Percentiles rank a stretch among this genome's conserved stretches.
phyloP scores from a whole-genome alignment of 2,329 filamentous ascomycete genomes.

The Mariannaea sp. region DNA sequence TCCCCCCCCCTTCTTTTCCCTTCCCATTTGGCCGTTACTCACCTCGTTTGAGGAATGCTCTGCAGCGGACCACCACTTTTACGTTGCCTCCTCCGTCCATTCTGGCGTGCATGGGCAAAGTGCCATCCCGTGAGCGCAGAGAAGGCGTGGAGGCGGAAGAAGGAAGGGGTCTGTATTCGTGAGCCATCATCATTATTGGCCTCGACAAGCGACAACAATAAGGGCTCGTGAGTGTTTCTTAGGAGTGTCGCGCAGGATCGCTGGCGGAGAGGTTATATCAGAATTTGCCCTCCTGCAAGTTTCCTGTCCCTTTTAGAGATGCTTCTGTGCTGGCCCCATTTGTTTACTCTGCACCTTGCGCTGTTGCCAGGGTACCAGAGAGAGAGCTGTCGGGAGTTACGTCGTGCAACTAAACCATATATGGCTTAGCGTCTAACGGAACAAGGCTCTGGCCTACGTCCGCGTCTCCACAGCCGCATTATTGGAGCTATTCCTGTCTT shows the following conservation, averaged over 20 bases:
- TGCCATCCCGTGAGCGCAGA: constrained; percentile 72
- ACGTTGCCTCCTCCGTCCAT: constrained; percentile 76
- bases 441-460: constrained; percentile 25
- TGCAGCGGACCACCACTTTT: constrained; percentile 78
- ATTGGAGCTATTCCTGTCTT: neutral
- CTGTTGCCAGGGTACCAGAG: constrained; percentile 47
- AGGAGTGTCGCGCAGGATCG: constrained; percentile 49
- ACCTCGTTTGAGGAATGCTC: constrained; percentile 81
- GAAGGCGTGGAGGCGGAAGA: constrained; percentile 82
- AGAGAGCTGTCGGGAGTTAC: constrained; percentile 35
- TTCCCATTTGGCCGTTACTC: too few species aligned
- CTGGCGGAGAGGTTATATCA: constrained; percentile 48
- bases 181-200: constrained; percentile 48
- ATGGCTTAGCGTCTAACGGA: constrained; percentile 19
- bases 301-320: neutral
- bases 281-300: constrained; percentile 5
- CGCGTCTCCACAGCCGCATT: constrained; percentile 11
- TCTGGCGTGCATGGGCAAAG: constrained; percentile 60
- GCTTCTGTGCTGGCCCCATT: constrained; percentile 24
- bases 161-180: constrained; percentile 49
- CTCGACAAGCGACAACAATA: constrained; percentile 36
- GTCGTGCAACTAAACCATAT: constrained; percentile 11
- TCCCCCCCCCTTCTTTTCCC: too few species aligned
- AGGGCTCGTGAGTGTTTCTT: constrained; percentile 46
- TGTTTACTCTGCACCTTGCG: constrained; percentile 43